Conservation (phyloP, 768 basidiomycete genomes). For the Omphalotus guepiniiformis region DNA sequence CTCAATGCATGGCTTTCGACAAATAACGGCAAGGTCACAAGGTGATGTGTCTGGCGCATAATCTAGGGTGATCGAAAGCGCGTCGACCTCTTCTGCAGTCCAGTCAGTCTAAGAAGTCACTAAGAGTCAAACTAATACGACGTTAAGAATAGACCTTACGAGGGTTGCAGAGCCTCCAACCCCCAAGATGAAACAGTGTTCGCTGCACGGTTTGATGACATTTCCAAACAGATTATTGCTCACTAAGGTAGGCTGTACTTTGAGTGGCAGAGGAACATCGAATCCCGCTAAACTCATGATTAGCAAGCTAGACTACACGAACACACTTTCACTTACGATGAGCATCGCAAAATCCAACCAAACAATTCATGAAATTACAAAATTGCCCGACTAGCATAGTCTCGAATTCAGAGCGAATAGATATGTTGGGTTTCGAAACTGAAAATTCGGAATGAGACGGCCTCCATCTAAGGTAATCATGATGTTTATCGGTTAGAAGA, state of each 20-base stretch:
- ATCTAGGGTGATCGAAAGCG: slow-evolving; percentile 35
- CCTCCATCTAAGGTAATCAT: background rate
- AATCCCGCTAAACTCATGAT: slow-evolving; percentile 1
- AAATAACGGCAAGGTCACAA: slow-evolving; percentile 53
- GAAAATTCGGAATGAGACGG: background rate
- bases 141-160: background rate
- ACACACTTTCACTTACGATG: background rate
- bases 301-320: background rate
- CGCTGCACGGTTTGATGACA: slow-evolving; percentile 18
- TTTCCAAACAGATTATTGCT: background rate
- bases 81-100: slow-evolving; percentile 33
- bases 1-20: slow-evolving; percentile 57
- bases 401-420: background rate
- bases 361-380: slow-evolving; percentile 4
- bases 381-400: slow-evolving; percentile 2
- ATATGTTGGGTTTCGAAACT: background rate
- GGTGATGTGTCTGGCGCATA: slow-evolving; percentile 41
- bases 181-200: slow-evolving; percentile 22
- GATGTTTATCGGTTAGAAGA: slow-evolving; percentile 25
- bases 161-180: background rate
- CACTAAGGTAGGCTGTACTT: background rate
- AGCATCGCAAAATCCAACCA: slow-evolving; percentile 4
- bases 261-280: background rate
- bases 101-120: slow-evolving; percentile 27
- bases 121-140: background rate